These are phyloP conservation scores for Sicyos baderoa DNA, from an alignment of 306 rosid species.

Conservation along the genomic window DNA sequence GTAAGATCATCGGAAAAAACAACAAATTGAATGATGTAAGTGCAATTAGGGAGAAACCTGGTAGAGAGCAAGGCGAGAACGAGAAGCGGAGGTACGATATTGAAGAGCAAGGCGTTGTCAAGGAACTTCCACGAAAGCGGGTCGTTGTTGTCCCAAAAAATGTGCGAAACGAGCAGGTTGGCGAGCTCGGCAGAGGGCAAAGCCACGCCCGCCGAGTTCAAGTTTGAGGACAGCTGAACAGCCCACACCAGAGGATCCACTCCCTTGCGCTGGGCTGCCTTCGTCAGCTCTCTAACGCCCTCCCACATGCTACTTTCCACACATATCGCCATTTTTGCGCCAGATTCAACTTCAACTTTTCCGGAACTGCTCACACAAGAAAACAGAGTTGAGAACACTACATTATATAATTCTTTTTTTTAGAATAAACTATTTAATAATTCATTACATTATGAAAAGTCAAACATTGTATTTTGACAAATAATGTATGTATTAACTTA, in stretches of 20 bases:
- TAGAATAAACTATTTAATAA: not conserved
- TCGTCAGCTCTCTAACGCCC: conserved; percentile 51
- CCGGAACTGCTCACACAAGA: conserved; percentile 1
- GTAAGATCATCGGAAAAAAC: not conserved
- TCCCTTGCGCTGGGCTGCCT: conserved; percentile 69
- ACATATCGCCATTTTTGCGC: conserved; percentile 41
- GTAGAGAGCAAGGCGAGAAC: conserved; percentile 70
- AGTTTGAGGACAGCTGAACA: conserved; percentile 52
- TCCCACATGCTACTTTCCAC: conserved; percentile 32
- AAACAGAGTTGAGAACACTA: not conserved
- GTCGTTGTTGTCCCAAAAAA: conserved; percentile 91
- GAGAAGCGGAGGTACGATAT: conserved; percentile 72
- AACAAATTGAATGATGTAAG: not conserved
- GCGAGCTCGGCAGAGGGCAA: conserved; percentile 75
- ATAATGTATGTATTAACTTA: no score
- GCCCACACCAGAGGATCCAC: conserved; percentile 86
- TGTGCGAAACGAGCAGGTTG: conserved; percentile 57
- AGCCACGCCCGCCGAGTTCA: conserved; percentile 64
- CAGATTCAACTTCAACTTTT: conserved; percentile 20
- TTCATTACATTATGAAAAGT: not conserved
- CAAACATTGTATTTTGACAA: no score
- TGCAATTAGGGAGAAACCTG: conserved; percentile 34
- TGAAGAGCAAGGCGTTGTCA: conserved; percentile 61
- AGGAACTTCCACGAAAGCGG: conserved; percentile 90
- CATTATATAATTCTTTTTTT: not conserved